phyloP scores from a whole-genome alignment of 192 early-diverging fungal genomes.

The Coemansia nantahalensis region DNA sequence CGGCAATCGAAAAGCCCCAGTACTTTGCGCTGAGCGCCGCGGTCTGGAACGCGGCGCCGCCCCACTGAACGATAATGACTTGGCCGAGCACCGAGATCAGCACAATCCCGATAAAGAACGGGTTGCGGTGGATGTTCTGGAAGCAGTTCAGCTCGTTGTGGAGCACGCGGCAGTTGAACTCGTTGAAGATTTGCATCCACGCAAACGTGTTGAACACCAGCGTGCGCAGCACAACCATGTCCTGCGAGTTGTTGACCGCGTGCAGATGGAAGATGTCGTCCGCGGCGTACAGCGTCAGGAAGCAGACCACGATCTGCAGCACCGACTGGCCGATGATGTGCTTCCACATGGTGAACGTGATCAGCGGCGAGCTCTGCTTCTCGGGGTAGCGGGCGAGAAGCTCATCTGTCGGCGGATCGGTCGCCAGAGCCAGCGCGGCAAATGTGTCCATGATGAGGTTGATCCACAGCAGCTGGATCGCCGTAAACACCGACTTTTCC shows the following conservation, averaged over 20 bases:
- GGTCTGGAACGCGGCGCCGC: constrained; percentile 81
- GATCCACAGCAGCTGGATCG: constrained; percentile 97
- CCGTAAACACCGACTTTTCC: constrained; percentile 85
- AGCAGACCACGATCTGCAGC: constrained; percentile 81
- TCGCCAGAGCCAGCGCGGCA: constrained; percentile 95
- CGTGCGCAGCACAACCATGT: constrained; percentile 63
- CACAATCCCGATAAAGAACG: constrained; percentile 79
- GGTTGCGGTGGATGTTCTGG: constrained; percentile 70
- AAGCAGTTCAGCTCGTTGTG: constrained; percentile 87
- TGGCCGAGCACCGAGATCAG: constrained; percentile 73
- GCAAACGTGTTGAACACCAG: constrained; percentile 94
- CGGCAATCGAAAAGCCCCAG: constrained; percentile 80
- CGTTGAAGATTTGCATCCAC: constrained; percentile 86
- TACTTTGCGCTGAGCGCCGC: constrained; percentile 61
- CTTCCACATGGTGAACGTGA: constrained; percentile 92
- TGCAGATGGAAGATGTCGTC: constrained; percentile 62
- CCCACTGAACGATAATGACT: constrained; percentile 87
- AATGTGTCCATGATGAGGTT: constrained; percentile 99
- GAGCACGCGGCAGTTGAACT: constrained; percentile 81
- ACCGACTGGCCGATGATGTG: constrained; percentile 91
- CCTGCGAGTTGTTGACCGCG: constrained; percentile 32
- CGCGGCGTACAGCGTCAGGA: constrained; percentile 70
- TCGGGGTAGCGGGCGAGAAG: constrained; percentile 87
- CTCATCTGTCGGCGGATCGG: constrained; percentile 85
- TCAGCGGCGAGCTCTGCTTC: constrained; percentile 74